Evolutionary conservation across 106 monocot species (phyloP), one percentile per base, ranked within the genome.

Genomic region (Iris macrosiphon): DNA sequence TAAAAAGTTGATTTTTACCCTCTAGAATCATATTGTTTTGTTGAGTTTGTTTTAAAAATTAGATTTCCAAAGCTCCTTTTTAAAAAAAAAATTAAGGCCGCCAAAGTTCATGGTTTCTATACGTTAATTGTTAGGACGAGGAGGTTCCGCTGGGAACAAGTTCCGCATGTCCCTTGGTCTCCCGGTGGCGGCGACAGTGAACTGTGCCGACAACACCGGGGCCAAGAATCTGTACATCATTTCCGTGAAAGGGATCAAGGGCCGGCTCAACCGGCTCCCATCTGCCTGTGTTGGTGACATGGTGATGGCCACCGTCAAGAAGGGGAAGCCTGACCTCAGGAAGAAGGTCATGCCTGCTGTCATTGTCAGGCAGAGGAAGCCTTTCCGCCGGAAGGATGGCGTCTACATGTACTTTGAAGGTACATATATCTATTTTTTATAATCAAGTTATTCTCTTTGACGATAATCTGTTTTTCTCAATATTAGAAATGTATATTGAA

Each of bases 391-490:
- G 58, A 67, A 67, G 67, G 67, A 67, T 20, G 67, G 67, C 15
- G 67, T 67, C 16, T 67, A 40, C 18, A 67, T 67, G 67, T 67
- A 67, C 39, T 67, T 67, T 48, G 67, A 67, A 49, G 67, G 67
- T 67, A 67, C 31, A 15, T 0, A n/a, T n/a, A n/a, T n/a, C n/a
- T n/a, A n/a, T n/a, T n/a, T n/a, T n/a, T n/a, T n/a, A n/a, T n/a
- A n/a, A n/a, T n/a, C n/a, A n/a, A n/a, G n/a, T n/a, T n/a, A n/a
- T n/a, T n/a, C n/a, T n/a, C n/a, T n/a, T n/a, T n/a, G n/a, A n/a
- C n/a, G n/a, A n/a, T n/a, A n/a, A n/a, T n/a, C n/a, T n/a, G n/a
- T n/a, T n/a, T n/a, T n/a, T n/a, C n/a, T n/a, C n/a, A n/a, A n/a
- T n/a, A n/a, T n/a, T n/a, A n/a, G n/a, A n/a, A n/a, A n/a, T n/a